Conservation (phyloP, 108 stramenopile genomes). For the Cyclostephanos tholiformis region DNA sequence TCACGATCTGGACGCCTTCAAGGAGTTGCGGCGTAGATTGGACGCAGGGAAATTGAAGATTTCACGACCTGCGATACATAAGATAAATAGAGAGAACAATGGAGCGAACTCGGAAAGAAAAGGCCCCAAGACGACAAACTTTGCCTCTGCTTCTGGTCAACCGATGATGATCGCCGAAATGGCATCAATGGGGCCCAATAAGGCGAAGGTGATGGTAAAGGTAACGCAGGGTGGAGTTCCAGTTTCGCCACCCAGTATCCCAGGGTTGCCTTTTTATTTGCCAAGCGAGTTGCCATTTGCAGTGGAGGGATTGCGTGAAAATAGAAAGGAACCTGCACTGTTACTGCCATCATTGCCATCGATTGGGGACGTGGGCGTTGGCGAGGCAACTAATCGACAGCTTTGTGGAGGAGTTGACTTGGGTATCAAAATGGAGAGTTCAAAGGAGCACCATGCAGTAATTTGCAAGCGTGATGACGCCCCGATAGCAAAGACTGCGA, state of each 20-base stretch:
- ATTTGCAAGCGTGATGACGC: background rate
- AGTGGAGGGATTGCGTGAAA: background rate
- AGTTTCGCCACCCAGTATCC: slow-evolving; percentile 8
- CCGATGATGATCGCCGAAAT: slow-evolving; percentile 10
- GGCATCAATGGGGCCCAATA: background rate
- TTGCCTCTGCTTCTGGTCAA: background rate
- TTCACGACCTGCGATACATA: background rate
- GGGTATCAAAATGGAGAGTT: background rate
- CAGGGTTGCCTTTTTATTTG: background rate
- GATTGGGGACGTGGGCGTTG: background rate
- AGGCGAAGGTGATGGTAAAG: slow-evolving; percentile 5
- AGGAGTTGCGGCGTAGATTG: slow-evolving; percentile 68
- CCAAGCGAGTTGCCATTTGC: background rate
- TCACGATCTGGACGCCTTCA: slow-evolving; percentile 68
- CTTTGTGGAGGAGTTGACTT: background rate
- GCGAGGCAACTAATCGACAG: background rate
- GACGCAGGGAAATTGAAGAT: slow-evolving; percentile 57
- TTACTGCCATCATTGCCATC: slow-evolving; percentile 1
- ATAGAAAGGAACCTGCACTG: background rate
- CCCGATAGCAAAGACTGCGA: background rate
- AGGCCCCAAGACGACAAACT: background rate
- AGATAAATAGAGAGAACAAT: background rate
- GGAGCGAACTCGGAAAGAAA: background rate
- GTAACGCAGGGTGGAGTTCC: slow-evolving; percentile 9
- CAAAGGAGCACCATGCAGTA: background rate